A percentile compares a stretch with the other conserved stretches of the same genome.
Conservation (phyloP, 768 basidiomycete genomes). For the Mycena pura region DNA sequence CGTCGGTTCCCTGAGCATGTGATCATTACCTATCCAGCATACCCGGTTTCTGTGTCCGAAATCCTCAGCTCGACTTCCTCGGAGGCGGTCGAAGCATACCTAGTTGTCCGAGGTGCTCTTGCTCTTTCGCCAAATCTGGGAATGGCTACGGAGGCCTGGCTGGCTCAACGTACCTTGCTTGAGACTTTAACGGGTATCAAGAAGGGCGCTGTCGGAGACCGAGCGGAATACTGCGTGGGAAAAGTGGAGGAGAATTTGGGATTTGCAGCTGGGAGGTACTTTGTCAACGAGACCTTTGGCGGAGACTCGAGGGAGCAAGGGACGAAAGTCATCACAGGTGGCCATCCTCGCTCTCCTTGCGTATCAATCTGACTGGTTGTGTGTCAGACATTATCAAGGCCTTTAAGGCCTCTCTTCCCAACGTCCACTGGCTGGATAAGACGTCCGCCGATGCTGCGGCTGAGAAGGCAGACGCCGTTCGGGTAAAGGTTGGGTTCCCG, state of each 20-base stretch:
- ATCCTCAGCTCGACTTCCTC: conserved; percentile 73
- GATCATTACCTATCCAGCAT: conserved; percentile 85
- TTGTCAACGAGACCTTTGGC: conserved; percentile 83
- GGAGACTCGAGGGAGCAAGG: conserved; percentile 82
- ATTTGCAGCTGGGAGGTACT: conserved; percentile 90
- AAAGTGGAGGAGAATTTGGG: conserved; percentile 78
- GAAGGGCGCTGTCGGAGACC: conserved; percentile 83
- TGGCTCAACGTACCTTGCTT: conserved; percentile 70
- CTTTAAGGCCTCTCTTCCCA: conserved; percentile 78
- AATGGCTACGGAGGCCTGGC: conserved; percentile 77
- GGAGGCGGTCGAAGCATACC: conserved; percentile 85
- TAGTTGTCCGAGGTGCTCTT: conserved; percentile 78
- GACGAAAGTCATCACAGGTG: conserved; percentile 82
- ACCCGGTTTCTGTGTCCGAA: conserved; percentile 66
- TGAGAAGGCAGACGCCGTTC: conserved; percentile 85
- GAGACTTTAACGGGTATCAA: conserved; percentile 85
- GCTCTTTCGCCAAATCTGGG: conserved; percentile 76
- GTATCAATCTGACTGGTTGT: not conserved
- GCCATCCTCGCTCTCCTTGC: conserved; percentile 16
- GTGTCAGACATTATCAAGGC: conserved; percentile 75
- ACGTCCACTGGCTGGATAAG: conserved; percentile 92
- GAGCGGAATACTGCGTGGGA: conserved; percentile 83
- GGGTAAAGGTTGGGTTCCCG: conserved; percentile 94
- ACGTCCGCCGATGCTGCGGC: conserved; percentile 81
- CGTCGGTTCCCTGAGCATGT: conserved; percentile 77